Evolutionary conservation across 1,284 basidiomycete species (phyloP).

Genomic region (Chalciporus piperatoides): DNA sequence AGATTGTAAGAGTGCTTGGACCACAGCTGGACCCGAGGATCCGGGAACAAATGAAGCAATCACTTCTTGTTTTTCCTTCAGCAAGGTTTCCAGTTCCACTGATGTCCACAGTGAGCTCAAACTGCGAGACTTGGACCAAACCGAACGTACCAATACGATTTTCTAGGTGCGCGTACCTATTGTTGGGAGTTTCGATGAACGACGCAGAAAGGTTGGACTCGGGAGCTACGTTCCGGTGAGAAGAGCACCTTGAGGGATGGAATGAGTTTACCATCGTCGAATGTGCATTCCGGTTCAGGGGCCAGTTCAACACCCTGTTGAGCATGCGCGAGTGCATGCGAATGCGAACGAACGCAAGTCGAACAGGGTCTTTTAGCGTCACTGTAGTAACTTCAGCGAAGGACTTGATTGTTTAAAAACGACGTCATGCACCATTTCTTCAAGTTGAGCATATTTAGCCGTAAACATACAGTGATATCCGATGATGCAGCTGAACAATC

Average conservation of each 20-base stretch:
- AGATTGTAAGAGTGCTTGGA: background rate
- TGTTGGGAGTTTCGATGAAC: slow-evolving; percentile 48
- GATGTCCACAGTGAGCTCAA: slow-evolving; percentile 3
- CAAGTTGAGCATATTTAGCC: background rate
- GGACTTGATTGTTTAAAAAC: slow-evolving; percentile 6
- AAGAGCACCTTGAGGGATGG: background rate
- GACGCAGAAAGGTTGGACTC: slow-evolving; percentile 13
- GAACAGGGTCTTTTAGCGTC: slow-evolving; percentile 70
- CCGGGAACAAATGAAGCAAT: slow-evolving; percentile 9
- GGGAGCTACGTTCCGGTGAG: slow-evolving; percentile 8
- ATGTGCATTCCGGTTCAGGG: slow-evolving; percentile 60
- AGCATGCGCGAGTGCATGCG: too few species aligned
- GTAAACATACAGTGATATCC: slow-evolving; percentile 1
- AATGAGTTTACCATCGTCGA: slow-evolving; percentile 50
- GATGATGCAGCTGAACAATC: slow-evolving; percentile 25
- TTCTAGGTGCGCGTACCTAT: slow-evolving; percentile 58
- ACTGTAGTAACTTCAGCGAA: slow-evolving; percentile 33
- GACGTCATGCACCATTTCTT: slow-evolving; percentile 59
- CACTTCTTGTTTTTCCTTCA: slow-evolving; percentile 36
- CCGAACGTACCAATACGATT: slow-evolving; percentile 58
- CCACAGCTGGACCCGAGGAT: background rate
- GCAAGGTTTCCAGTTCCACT: slow-evolving; percentile 61
- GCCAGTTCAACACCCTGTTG: slow-evolving; percentile 50
- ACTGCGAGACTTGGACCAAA: background rate
- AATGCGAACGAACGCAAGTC: slow-evolving; percentile 61